Conservation (phyloP, 306 rosid genomes). For the Prunus campanulata region DNA sequence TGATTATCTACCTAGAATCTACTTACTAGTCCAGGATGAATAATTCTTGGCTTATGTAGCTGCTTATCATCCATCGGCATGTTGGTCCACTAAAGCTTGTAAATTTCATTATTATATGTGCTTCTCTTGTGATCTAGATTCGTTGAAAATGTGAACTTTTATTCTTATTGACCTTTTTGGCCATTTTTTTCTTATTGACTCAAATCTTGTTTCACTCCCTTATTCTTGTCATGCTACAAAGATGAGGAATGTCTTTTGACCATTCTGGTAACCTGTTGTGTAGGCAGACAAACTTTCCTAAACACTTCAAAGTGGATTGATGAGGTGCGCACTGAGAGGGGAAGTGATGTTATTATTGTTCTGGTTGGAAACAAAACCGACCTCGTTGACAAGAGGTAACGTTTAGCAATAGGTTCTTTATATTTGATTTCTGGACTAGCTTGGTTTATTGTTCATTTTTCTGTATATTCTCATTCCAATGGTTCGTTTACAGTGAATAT, state of each 20-base stretch:
- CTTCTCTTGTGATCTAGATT: neutral
- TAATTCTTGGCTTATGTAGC: neutral
- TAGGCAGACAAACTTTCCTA: slow-evolving; percentile 78
- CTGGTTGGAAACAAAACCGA: slow-evolving; percentile 91
- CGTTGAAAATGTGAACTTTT: neutral
- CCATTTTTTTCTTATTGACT: neutral
- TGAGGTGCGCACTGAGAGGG: slow-evolving; percentile 88
- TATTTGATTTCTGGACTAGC: neutral
- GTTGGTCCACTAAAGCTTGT: neutral
- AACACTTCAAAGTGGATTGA: slow-evolving; percentile 87
- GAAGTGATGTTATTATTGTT: slow-evolving; percentile 81
- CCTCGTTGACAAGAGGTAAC: slow-evolving; percentile 87
- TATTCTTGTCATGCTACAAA: neutral
- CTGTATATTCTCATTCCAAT: neutral
- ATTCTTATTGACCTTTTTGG: no score
- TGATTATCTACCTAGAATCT: neutral
- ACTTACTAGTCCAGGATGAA: neutral
- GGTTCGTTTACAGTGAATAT: neutral
- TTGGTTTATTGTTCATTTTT: neutral
- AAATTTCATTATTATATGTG: neutral
- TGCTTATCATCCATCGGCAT: neutral
- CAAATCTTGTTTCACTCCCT: neutral
- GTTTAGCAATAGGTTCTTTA: neutral
- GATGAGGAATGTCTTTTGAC: neutral
- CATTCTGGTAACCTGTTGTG: neutral